phyloP scores from a whole-genome alignment of 805 yeast genomes.

The Starmera dryadoides region DNA sequence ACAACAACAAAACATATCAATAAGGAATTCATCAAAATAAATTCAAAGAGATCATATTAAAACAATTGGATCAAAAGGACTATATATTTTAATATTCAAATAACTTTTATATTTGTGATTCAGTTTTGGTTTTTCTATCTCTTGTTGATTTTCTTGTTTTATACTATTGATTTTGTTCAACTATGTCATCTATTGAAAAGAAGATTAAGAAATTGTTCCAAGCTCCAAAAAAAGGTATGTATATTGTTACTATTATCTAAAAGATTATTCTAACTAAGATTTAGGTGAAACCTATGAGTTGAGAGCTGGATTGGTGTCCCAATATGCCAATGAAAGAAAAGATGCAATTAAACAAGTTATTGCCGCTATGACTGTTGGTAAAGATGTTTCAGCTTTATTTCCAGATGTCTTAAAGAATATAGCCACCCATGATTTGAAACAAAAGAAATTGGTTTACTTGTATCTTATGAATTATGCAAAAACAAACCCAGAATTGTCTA shows the following conservation, averaged over 20 bases:
- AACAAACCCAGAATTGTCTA: slow-evolving; percentile 90
- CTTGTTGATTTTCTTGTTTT: too few species aligned
- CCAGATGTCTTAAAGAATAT: slow-evolving; percentile 95
- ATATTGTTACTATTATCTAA: too few species aligned
- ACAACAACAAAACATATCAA: too few species aligned
- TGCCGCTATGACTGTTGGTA: slow-evolving; percentile 97
- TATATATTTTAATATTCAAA: too few species aligned
- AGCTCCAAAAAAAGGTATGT: slow-evolving; percentile 44
- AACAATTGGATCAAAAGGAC: too few species aligned
- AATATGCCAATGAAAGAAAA: slow-evolving; percentile 88
- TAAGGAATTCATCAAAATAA: too few species aligned
- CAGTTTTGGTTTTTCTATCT: too few species aligned
- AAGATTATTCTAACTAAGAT: background rate
- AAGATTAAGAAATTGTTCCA: slow-evolving; percentile 50
- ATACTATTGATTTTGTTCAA: background rate
- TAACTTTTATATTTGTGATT: too few species aligned
- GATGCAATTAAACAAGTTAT: slow-evolving; percentile 96
- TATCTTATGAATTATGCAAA: slow-evolving; percentile 97
- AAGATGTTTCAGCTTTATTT: slow-evolving; percentile 88
- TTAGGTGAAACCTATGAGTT: slow-evolving; percentile 85
- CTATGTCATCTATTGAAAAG: slow-evolving; percentile 32
- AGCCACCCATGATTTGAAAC: slow-evolving; percentile 94
- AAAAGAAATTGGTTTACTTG: slow-evolving; percentile 89
- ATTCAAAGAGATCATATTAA: too few species aligned
- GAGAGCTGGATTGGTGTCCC: slow-evolving; percentile 85